Evolutionary conservation across 345 rosid genomes (phyloP).

Genomic region (Nephelium lappaceum): DNA sequence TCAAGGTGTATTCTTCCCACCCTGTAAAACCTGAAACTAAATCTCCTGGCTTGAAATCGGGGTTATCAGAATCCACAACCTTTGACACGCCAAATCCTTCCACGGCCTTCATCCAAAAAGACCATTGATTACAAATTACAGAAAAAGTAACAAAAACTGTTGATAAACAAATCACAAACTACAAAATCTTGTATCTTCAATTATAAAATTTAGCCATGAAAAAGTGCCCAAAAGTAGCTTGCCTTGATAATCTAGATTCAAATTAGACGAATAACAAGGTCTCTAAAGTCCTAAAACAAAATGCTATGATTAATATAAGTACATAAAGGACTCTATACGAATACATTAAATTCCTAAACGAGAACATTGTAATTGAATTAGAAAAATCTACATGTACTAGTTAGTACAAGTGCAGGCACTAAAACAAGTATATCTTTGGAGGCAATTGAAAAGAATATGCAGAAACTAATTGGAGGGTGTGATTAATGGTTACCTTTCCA

Average conservation of each 20-base stretch:
- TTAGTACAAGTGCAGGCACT: neutral
- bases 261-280: neutral
- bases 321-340: too few species aligned
- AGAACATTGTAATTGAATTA: too few species aligned
- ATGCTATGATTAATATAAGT: neutral
- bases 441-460: neutral
- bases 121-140: neutral
- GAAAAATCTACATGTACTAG: too few species aligned
- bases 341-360: too few species aligned
- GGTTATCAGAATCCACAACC: constrained; percentile 67
- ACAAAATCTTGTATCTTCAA: neutral
- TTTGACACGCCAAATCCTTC: constrained; percentile 75
- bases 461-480: neutral
- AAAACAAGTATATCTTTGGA: neutral
- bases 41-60: constrained; percentile 57
- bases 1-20: constrained; percentile 83
- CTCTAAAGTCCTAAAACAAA: neutral
- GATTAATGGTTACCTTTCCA: constrained; percentile 36
- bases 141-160: neutral
- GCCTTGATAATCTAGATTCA: neutral
- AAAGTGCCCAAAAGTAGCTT: neutral
- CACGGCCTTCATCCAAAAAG: constrained; percentile 45
- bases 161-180: neutral
- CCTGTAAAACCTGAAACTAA: constrained; percentile 58
- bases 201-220: too few species aligned